A percentile compares a stretch with the other conserved stretches of the same genome.
These are phyloP conservation scores for Osmozyma mogii DNA, from an alignment of 805 yeast species.

Conservation along the genomic window DNA sequence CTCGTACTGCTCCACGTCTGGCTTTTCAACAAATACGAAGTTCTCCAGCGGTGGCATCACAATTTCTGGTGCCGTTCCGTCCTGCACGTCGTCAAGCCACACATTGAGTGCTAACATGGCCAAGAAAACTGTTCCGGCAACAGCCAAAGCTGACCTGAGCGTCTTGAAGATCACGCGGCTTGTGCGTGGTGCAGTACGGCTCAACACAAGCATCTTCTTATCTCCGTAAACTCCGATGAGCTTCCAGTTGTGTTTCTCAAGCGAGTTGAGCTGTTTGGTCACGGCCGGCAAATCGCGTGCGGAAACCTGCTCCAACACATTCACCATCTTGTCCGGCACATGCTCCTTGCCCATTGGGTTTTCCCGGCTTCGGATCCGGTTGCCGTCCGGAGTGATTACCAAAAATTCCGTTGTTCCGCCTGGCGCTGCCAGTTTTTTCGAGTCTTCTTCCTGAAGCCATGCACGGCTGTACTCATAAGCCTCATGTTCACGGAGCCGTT, in stretches of 20 bases:
- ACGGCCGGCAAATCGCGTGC: slow-evolving; percentile 27
- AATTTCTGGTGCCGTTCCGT: background rate
- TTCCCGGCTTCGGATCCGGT: slow-evolving; percentile 19
- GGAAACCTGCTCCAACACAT: slow-evolving; percentile 28
- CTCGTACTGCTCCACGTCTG: background rate
- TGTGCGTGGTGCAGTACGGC: slow-evolving; percentile 2
- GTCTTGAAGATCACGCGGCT: slow-evolving; percentile 1
- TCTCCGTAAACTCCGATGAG: slow-evolving; percentile 42
- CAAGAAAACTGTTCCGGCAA: slow-evolving; percentile 19
- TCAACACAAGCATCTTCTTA: slow-evolving; percentile 11
- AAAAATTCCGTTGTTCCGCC: slow-evolving; percentile 16
- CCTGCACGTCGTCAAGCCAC: slow-evolving; percentile 11
- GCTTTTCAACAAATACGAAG: background rate
- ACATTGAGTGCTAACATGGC: slow-evolving; percentile 18
- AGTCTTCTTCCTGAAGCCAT: too few relatives aligned
- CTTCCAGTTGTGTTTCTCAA: slow-evolving; percentile 43
- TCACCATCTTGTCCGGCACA: slow-evolving; percentile 33
- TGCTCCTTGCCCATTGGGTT: slow-evolving; percentile 34
- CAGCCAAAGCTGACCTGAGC: slow-evolving; percentile 17
- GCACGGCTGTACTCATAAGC: slow-evolving; percentile 49
- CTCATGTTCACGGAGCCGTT: slow-evolving; percentile 37
- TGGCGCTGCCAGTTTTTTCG: slow-evolving; percentile 2
- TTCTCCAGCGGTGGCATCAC: background rate
- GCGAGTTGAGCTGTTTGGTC: slow-evolving; percentile 28
- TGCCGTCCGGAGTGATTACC: slow-evolving; percentile 28